Percentiles rank a stretch among this genome's conserved stretches.
phyloP scores from a whole-genome alignment of 352 stramenopile species.

The Phytophthora rubi region DNA sequence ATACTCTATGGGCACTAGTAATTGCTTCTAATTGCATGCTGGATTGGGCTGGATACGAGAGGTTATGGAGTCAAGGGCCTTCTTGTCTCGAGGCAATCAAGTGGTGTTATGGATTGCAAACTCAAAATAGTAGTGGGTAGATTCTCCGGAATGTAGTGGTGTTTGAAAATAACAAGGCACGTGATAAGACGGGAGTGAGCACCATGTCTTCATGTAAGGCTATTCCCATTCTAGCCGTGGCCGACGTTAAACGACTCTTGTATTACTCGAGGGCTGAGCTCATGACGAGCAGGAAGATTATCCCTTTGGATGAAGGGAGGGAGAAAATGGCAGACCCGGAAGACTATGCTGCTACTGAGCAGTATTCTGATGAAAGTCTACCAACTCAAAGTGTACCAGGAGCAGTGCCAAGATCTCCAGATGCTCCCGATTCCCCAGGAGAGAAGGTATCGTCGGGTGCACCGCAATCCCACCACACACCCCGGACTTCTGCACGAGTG shows the following conservation, averaged over 20 bases:
- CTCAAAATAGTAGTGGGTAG: conserved; percentile 14
- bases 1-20: no score
- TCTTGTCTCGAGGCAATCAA: background rate
- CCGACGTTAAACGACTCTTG: background rate
- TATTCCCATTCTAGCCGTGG: conserved; percentile 19
- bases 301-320: conserved; percentile 17
- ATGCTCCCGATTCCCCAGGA: conserved; percentile 10
- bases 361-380: conserved; percentile 1
- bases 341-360: background rate
- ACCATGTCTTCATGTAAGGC: conserved; percentile 16
- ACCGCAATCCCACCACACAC: conserved; percentile 2
- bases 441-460: conserved; percentile 11
- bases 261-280: background rate
- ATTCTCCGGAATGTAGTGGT: background rate
- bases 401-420: conserved; percentile 1
- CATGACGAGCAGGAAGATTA: conserved; percentile 33
- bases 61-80: background rate
- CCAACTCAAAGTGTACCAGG: conserved; percentile 11
- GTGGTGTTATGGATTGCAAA: background rate
- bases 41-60: no score
- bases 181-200: conserved; percentile 4
- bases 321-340: conserved; percentile 4
- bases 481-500: conserved; percentile 13
- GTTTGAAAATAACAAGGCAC: conserved; percentile 21
- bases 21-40: no score